Evolutionary conservation across 2,329 filamentous ascomycete species (phyloP), one percentile per base, ranked within the genome.

Genomic region (Stagonosporopsis rhizophila): DNA sequence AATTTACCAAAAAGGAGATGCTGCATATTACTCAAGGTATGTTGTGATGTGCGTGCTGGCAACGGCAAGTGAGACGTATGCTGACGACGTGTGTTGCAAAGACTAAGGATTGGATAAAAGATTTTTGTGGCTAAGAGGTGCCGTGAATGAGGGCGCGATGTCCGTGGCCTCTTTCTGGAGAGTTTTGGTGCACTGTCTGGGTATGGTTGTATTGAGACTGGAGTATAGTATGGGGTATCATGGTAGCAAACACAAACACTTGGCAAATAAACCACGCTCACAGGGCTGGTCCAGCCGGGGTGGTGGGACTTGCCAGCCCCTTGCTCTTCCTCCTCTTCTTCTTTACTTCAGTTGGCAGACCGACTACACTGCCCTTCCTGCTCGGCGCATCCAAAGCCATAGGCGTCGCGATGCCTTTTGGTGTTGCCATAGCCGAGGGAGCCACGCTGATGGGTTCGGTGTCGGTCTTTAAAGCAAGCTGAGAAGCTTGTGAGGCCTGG

Each of bases 291-390:
- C 37, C 47, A 22, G 47, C 53, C 37, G 72, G 72, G 35, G 71
- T 76, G 0, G 66, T 70, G 6, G 74, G 75, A 53, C 70, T 77
- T 2, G 63, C 64, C 2, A 72, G 52, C 4, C 68, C 74, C 49
- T 70, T 77, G 27, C 75, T 77, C 67, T 77, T 78, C 60, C 72
- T 70, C 58, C 75, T 65, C 60, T 74, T 71, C 52, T 72, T 66
- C 62, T 71, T 72, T 44, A 69, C 63, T 57, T 65, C 68, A 20
- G 56, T 66, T 1, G 69, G 66, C n/a, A 66, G 50, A 35, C 62
- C 65, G 8, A 61, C 68, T 42, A 69, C 57, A 25, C 68, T 72
- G 40, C 60, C 59, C 53, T 72, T 72, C 35, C 66, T 58, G 19
- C 63, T 66, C 19, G 62, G 65, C 0, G 52, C 58, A 28, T 68